phyloP scores from a whole-genome alignment of 345 rosid species.

The Eucalyptus grandis region DNA sequence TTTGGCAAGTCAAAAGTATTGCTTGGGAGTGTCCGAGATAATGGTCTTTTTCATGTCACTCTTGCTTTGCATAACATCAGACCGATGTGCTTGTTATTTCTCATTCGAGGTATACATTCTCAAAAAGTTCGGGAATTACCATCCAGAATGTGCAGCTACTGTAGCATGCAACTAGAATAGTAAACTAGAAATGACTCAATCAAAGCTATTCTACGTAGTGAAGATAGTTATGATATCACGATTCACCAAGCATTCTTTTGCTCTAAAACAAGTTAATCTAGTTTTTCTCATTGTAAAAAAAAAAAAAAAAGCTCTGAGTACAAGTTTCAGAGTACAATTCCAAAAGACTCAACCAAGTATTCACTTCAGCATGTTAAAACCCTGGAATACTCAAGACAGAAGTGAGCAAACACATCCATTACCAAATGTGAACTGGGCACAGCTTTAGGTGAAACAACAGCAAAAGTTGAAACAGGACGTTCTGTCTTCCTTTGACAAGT shows the following conservation, averaged over 20 bases:
- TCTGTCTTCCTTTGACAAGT: neutral
- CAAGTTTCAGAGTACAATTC: neutral
- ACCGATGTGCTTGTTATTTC: neutral
- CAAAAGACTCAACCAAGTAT: neutral
- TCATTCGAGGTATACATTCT: neutral
- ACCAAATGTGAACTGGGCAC: neutral
- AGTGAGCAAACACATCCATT: neutral
- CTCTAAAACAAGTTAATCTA: neutral
- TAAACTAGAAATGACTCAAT: neutral
- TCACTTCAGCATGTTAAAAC: neutral
- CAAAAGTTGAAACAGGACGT: neutral
- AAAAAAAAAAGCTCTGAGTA: neutral
- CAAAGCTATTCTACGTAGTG: neutral
- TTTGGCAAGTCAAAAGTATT: neutral
- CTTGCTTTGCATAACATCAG: neutral
- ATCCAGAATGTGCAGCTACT: neutral
- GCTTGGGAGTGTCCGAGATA: neutral
- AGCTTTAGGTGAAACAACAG: neutral
- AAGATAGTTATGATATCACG: neutral
- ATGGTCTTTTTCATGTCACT: neutral
- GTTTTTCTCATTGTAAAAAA: neutral
- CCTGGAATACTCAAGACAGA: neutral
- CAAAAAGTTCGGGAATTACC: neutral
- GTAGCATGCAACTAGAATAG: neutral
- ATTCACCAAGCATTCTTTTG: neutral